phyloP scores from a whole-genome alignment of 257 asterid genomes.

The Cruciata laevipes region DNA sequence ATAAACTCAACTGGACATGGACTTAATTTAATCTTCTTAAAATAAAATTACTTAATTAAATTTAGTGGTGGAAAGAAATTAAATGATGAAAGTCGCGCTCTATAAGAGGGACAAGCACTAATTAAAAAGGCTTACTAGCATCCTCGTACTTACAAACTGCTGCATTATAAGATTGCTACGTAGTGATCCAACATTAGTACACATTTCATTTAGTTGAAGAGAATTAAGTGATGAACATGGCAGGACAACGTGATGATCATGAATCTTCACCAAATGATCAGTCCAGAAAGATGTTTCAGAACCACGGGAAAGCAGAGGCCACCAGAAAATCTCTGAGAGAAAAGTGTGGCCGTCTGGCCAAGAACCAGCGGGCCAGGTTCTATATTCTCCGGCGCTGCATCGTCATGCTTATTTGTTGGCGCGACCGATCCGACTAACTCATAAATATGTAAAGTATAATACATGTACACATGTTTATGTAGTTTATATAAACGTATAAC shows the following conservation, averaged over 20 bases:
- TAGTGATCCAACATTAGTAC: no score
- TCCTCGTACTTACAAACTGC: background rate
- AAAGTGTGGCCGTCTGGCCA: conserved; percentile 50
- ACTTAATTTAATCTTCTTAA: no score
- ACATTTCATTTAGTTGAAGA: no score
- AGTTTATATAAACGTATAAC: no score
- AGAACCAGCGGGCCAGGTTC: conserved; percentile 60
- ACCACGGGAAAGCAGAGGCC: background rate
- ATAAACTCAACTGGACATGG: no score
- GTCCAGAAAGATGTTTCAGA: background rate
- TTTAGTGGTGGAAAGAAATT: no score
- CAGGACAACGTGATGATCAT: background rate
- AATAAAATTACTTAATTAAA: no score
- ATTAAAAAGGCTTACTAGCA: no score
- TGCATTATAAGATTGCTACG: background rate
- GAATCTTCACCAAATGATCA: background rate
- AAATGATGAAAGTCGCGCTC: no score
- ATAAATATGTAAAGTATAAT: no score
- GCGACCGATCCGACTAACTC: conserved; percentile 25
- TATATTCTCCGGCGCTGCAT: conserved; percentile 74
- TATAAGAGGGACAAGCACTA: no score
- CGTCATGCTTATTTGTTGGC: conserved; percentile 80
- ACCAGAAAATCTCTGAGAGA: conserved; percentile 28
- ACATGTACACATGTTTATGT: no score
- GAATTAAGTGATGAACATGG: background rate